Base-by-base conservation (phyloP, 192 early-diverging fungal genomes). In the Umbelopsis isabellina region DNA sequence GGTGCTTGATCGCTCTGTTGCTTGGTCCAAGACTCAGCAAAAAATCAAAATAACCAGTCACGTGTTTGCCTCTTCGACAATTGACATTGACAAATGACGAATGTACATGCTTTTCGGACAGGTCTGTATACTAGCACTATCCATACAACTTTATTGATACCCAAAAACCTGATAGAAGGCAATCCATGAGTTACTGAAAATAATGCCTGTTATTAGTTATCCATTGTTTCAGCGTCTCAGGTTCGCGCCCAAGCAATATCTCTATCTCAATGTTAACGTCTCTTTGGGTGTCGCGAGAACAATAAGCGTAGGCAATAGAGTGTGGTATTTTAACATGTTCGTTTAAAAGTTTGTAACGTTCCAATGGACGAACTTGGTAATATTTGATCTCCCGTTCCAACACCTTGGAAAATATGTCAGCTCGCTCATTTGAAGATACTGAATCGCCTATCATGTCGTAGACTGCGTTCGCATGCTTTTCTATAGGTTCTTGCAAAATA, bases 381-480 rank as follows among this genome's bases (percentile, higher is more conserved):
- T 41, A 41, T 41, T 41, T 41, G 37, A 41, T 6, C 6, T 41
- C 37, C 2, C 20, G 23, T 4, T 51, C 52, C 20, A 58, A 4
- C 0, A 37, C 35, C 35, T 70, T 22, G 7, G 50, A 44, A 53
- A 70, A 70, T 5, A 70, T 27, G 0, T 23, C 51, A 7, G 69
- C 44, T 25, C 69, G 69, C 0, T 52, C 52, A 18, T 11, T 13
- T 6, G 30, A 8, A 4, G 69, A 37, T 3, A 70, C 13, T 0
- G 35, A n/a, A 22, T 70, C 69, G 27, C 69, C 22, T 16, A 70
- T 70, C 69, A 70, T 49, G 12, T 50, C 5, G 15, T 70, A 70
- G 27, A 49, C 69, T 35, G 27, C 35, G 22, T 61, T 46, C 9
- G n/a, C 68, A 23, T 70, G 51, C 9, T 70, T 70, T 35, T 70